phyloP scores from a whole-genome alignment of 306 rosid genomes.

The Prunus fruticosa region DNA sequence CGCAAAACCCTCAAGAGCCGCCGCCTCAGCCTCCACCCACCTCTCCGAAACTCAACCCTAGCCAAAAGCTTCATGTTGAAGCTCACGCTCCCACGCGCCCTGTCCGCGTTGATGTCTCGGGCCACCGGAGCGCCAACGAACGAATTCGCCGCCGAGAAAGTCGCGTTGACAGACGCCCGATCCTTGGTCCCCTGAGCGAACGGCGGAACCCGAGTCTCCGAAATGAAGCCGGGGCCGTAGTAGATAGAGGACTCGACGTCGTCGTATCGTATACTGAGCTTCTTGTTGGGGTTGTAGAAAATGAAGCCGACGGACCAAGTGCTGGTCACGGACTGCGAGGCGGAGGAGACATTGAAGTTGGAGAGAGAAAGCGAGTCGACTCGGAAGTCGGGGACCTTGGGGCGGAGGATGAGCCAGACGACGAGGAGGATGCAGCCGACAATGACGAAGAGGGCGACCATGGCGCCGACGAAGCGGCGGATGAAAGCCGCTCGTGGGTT shows the following conservation, averaged over 20 bases:
- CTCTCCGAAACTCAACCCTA: conserved; percentile 50
- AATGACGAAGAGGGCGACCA: conserved; percentile 51
- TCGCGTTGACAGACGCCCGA: conserved; percentile 30
- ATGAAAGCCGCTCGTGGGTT: conserved; percentile 40
- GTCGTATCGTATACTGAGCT: conserved; percentile 57
- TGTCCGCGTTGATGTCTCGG: conserved; percentile 30
- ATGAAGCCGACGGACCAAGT: conserved; percentile 49
- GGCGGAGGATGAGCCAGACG: conserved; percentile 85
- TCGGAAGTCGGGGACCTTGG: conserved; percentile 56
- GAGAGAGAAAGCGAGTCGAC: conserved; percentile 48
- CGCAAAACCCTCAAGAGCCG: conserved; percentile 45
- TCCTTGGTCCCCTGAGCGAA: conserved; percentile 49
- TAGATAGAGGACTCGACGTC: conserved; percentile 26
- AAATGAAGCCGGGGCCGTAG: conserved; percentile 28
- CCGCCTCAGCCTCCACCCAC: conserved; percentile 70
- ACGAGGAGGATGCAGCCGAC: conserved; percentile 46
- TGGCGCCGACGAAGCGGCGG: conserved; percentile 59
- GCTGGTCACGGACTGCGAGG: conserved; percentile 47
- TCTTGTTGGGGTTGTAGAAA: conserved; percentile 65
- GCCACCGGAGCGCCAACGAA: conserved; percentile 20
- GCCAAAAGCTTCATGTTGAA: conserved; percentile 54
- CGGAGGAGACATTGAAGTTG: conserved; percentile 47
- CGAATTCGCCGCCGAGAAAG: conserved; percentile 36
- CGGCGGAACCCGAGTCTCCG: conserved; percentile 38
- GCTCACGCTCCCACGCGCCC: conserved; percentile 30